Evolutionary conservation across 768 basidiomycete genomes (phyloP).

Genomic region (Rhodosporidiobolus sp.): DNA sequence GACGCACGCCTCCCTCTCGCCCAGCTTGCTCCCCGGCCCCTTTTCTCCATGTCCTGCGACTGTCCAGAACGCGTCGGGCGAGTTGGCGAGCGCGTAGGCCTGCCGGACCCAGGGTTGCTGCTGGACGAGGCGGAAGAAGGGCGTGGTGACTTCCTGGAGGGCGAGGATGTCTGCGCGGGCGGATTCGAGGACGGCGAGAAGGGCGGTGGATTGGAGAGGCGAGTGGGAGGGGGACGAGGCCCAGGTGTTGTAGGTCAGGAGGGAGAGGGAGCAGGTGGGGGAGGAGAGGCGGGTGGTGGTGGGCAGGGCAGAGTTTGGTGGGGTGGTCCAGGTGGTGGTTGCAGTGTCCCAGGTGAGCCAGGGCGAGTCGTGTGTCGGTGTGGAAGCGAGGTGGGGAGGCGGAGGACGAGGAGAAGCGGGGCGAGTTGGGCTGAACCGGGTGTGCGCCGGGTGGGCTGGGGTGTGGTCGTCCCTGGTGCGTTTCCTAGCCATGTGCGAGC

Average conservation of each 20-base stretch:
- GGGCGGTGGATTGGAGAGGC: slow-evolving; percentile 6
- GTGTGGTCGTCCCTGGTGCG: no score
- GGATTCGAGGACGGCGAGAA: neutral
- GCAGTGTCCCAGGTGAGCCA: neutral
- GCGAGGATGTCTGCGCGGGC: slow-evolving; percentile 23
- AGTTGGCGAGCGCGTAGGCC: slow-evolving; percentile 5
- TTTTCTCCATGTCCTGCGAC: neutral
- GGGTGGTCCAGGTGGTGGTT: neutral
- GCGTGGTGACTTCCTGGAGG: slow-evolving; percentile 30
- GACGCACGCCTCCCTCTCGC: slow-evolving; percentile 30
- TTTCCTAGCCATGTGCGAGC: no score
- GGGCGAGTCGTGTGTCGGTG: no score
- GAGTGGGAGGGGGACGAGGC: slow-evolving; percentile 19
- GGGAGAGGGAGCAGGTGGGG: neutral
- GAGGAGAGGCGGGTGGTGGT: neutral
- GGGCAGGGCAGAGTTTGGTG: neutral
- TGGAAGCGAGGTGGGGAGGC: no score
- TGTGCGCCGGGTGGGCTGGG: no score
- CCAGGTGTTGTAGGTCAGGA: slow-evolving; percentile 31
- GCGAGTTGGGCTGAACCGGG: no score
- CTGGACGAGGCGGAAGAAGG: slow-evolving; percentile 16
- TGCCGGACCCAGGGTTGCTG: slow-evolving; percentile 14
- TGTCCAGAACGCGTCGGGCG: slow-evolving; percentile 25
- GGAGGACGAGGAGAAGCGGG: no score
- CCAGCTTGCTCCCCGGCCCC: slow-evolving; percentile 10